phyloP scores from a whole-genome alignment of 2,329 filamentous ascomycete species.

The Penicillium sp. region DNA sequence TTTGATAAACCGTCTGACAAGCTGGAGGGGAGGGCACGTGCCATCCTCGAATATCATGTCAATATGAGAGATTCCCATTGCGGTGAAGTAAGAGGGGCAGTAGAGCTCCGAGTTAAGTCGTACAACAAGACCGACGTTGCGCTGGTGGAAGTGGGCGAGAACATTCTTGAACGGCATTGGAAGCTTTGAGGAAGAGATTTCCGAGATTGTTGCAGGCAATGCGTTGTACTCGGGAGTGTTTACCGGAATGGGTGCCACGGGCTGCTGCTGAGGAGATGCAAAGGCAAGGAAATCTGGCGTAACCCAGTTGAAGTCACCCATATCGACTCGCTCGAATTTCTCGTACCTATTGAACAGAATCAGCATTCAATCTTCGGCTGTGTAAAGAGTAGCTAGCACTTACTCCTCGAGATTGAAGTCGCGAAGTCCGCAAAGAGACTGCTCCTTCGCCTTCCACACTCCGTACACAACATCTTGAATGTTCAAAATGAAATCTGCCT shows the following conservation, averaged over 20 bases:
- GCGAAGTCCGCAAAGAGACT: slow-evolving; percentile 84
- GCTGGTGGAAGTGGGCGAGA: slow-evolving; percentile 79
- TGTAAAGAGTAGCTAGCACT: slow-evolving; percentile 27
- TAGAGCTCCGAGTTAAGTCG: slow-evolving; percentile 94
- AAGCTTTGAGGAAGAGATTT: slow-evolving; percentile 69
- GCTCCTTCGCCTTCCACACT: slow-evolving; percentile 98
- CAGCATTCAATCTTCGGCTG: slow-evolving; percentile 1
- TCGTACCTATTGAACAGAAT: slow-evolving; percentile 66
- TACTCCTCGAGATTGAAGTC: slow-evolving; percentile 92
- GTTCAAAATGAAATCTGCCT: slow-evolving; percentile 92
- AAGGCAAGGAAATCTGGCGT: slow-evolving; percentile 94
- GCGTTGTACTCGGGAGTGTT: slow-evolving; percentile 71
- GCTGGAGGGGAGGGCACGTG: slow-evolving; percentile 82
- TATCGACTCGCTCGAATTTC: slow-evolving; percentile 89
- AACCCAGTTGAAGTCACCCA: slow-evolving; percentile 99
- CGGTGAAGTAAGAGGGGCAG: slow-evolving; percentile 94
- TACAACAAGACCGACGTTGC: slow-evolving; percentile 89
- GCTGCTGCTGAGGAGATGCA: slow-evolving; percentile 84
- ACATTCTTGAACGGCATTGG: slow-evolving; percentile 95
- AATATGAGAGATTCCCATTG: slow-evolving; percentile 88
- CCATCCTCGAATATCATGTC: slow-evolving; percentile 99
- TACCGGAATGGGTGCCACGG: slow-evolving; percentile 69
- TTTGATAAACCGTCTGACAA: slow-evolving; percentile 93
- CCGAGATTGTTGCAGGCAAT: slow-evolving; percentile 73
- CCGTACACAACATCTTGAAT: slow-evolving; percentile 98